A percentile compares a stretch with the other conserved stretches of the same genome.
phyloP scores from a whole-genome alignment of 2,329 filamentous ascomycete genomes.

The Phialophora verrucosa region DNA sequence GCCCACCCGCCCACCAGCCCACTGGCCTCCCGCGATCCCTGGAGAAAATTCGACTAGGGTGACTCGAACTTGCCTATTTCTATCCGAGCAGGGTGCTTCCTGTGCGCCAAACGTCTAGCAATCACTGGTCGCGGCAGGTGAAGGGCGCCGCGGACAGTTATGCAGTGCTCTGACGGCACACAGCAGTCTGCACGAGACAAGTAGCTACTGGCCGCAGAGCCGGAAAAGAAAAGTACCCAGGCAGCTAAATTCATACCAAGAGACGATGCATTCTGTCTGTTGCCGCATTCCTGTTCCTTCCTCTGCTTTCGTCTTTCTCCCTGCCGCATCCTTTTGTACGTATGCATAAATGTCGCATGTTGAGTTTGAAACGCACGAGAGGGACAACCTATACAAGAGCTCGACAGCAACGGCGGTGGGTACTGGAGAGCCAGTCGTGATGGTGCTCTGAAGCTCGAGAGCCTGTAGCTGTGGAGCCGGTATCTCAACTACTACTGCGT shows the following conservation, averaged over 20 bases:
- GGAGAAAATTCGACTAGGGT: not conserved
- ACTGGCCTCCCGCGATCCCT: not conserved
- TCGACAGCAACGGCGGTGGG: not conserved
- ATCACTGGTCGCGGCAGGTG: not conserved
- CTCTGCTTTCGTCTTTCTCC: not conserved
- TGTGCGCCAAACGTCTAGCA: conserved; percentile 4
- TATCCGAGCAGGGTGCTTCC: not conserved
- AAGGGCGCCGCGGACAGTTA: not conserved
- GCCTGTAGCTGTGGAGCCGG: not conserved
- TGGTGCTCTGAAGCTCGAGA: not conserved
- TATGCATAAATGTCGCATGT: conserved; percentile 5
- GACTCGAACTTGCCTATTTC: not conserved
- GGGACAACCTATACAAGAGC: not conserved
- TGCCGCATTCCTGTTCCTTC: conserved; percentile 1
- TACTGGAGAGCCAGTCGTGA: not conserved
- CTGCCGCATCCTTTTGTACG: not conserved
- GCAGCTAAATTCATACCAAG: conserved; percentile 9
- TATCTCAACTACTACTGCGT: not conserved
- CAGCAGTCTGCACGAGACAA: not conserved
- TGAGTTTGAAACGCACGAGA: not conserved
- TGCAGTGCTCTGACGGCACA: conserved; percentile 3
- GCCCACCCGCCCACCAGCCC: not conserved
- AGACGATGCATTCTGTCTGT: not conserved
- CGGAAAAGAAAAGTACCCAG: not conserved
- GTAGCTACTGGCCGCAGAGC: not conserved